Base-by-base conservation (phyloP, 2,329 filamentous ascomycete species). In the Cucurbitaria berberidis region DNA sequence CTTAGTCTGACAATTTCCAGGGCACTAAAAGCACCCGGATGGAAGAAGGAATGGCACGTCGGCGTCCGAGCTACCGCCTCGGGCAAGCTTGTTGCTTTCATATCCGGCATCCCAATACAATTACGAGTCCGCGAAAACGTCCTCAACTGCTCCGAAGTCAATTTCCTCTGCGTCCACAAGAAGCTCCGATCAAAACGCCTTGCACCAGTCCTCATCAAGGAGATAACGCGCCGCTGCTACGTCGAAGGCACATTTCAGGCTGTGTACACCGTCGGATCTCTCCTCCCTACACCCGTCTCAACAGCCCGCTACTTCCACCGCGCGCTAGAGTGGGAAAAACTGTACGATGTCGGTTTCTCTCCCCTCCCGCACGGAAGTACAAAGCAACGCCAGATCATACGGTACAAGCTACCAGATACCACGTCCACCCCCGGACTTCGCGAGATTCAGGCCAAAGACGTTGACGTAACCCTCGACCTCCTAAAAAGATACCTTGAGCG, bases 161-260 rank as follows among this genome's bases (percentile, higher is more conserved):
- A 99, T 81, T 99, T 98, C 78, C 87, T 99, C 62, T 96, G 93
- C 70, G 89, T 99, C 49, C 95, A 99, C 82, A 98, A 98, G 82
- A 98, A 98, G 78, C 86, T 99, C 27, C 90, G 95, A 45, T 87
- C 90, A 52, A 97, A 98, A 81, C 88, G 95, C 48, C 86, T 99
- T 38, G 88, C 95, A 0, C 95, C 95, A 0, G 89, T 98, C 1
- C 85, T 99, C 47, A 99, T 99, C 81, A 97, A 97, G 77, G 95
- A 99, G 75, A 91, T 99, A 66, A 99, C 95, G 5, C 89, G 95
- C 42, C 85, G 92, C 59, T 96, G 91, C 81, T 96, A 98, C 76
- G 78, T 92, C 42, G 82, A 89, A 60, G 90, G 88, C 51, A 89
- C 96, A 62, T 98, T 89, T 83, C 95, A 99, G 77, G 95, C 93